Base-by-base conservation (phyloP, 345 rosid genomes). In the Brassica incana region DNA sequence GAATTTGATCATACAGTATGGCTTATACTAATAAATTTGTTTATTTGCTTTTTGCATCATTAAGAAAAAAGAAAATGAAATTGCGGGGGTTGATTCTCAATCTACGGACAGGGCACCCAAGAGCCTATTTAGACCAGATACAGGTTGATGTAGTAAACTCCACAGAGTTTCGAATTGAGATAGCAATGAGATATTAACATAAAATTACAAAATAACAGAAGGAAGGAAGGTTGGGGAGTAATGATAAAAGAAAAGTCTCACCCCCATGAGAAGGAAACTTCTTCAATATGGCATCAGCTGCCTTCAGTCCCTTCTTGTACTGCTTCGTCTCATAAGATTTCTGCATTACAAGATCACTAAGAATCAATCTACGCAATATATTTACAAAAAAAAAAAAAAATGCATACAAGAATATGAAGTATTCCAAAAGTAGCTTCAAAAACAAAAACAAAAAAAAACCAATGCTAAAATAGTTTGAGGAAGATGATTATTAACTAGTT, bases 191-290 rank as follows among this genome's bases (percentile, higher is more conserved):
- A 30, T 14, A 29, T 8, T n/a, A 14, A 63, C 54, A 73, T 38
- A 30, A 20, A 60, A 67, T n/a, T n/a, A n/a, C 0, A 72, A 20
- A 43, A 72, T 4, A 45, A 70, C 6, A 5, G 45, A 38, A 72
- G 40, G 74, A 67, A 29, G 32, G 32, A 27, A 16, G 15, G 3
- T 5, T 15, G 10, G 35, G 45, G 45, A 67, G n/a, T 25, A 36
- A 23, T 64, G 74, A 67, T 29, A 63, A 66, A 63, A 65, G 33
- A 66, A 30, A 74, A 80, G 4, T 10, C 78, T 73, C 85, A 96
- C 99, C 99, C 74, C 99, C 99, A 92, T 96, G 99, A 68, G 91
- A 91, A 12, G 99, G 99, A 90, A 92, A 93, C 87, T 93, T 96
- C 83, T 90, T 93, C 85, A 93, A 82, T 70, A 96, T 96, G 66